These are phyloP conservation scores for Gastrodia elata DNA, from an alignment of 106 monocot genomes.

Conservation along the genomic window DNA sequence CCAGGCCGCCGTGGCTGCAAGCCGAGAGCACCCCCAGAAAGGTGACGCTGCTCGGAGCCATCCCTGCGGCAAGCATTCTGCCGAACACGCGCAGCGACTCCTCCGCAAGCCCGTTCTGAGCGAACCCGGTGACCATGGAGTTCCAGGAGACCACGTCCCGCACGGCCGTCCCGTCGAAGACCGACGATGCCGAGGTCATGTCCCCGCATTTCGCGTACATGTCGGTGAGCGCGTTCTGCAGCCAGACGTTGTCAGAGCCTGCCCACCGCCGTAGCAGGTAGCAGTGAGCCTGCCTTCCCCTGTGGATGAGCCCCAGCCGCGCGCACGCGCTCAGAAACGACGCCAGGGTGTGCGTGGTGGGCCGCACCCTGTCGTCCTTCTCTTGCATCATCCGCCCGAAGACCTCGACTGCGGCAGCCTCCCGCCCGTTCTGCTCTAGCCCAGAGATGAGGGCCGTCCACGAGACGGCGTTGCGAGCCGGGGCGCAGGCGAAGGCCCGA, in stretches of 20 bases:
- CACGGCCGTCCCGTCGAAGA: slow-evolving; percentile 43
- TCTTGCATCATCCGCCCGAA: slow-evolving; percentile 49
- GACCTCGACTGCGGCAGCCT: slow-evolving; percentile 37
- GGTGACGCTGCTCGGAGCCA: slow-evolving; percentile 45
- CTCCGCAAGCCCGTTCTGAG: slow-evolving; percentile 37
- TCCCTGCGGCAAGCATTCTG: slow-evolving; percentile 29
- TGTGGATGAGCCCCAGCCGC: slow-evolving; percentile 24
- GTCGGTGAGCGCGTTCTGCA: slow-evolving; percentile 49
- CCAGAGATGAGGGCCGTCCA: slow-evolving; percentile 61
- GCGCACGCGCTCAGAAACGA: slow-evolving; percentile 58
- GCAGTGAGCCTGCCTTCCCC: slow-evolving; percentile 45
- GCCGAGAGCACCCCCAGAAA: slow-evolving; percentile 54
- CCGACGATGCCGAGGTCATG: slow-evolving; percentile 19
- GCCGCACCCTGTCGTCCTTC: slow-evolving; percentile 12
- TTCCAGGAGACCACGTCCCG: slow-evolving; percentile 61
- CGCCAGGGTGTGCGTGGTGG: slow-evolving; percentile 44
- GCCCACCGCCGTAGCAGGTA: slow-evolving; percentile 21
- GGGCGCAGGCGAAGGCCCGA: slow-evolving; percentile 32
- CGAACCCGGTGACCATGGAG: slow-evolving; percentile 54
- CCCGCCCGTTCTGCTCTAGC: slow-evolving; percentile 39
- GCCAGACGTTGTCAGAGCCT: slow-evolving; percentile 19
- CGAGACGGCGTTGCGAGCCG: slow-evolving; percentile 29
- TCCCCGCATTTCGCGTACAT: slow-evolving; percentile 74
- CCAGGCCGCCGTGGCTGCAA: slow-evolving; percentile 55
- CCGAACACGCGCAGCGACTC: slow-evolving; percentile 33